Evolutionary conservation across 805 yeast genomes (phyloP), one percentile per base, ranked within the genome.

Genomic region (Starmerella sp.): DNA sequence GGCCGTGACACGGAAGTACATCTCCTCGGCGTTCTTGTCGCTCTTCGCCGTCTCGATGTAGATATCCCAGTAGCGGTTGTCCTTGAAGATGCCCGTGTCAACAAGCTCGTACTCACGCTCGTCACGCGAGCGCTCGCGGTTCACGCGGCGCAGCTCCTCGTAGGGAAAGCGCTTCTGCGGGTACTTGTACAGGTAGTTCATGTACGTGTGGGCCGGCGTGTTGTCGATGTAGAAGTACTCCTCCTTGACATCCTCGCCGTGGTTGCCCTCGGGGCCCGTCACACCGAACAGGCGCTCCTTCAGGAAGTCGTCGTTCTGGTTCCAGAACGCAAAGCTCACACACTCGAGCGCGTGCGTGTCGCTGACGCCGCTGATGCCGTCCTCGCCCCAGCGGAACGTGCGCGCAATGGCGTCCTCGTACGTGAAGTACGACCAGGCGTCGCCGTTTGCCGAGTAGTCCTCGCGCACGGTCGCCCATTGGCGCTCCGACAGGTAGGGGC

Each of bases 361-460:
- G 58, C 86, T 79, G 22, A 86, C 83, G 50, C 97, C 97, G 10
- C 91, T 95, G 62, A 89, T 72, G 2, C 97, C 97, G 67, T 89
- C 96, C 68, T 90, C 97, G 43, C 96, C 95, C 97, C 97, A 89
- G 45, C 97, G 75, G 67, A 85, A 89, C 13, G 86, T 80, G 60
- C 97, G 74, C 28, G 89, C 79, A 57, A 81, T 75, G 1, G 95
- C 84, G 57, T 86, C 88, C 57, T 86, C 95, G 67, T 87, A 88
- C 7, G 95, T 86, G 69, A 89, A 89, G 62, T 81, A 80, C 39
- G 80, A 76, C 97, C 97, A 89, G 4, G 96, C 96, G 62, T 88
- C 88, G 44, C 97, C 97, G 61, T 81, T 78, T 51, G 70, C 74
- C 0, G 95, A 84, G 69, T 89, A 89, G 67, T 88, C 96, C 69